Evolutionary conservation across 441 rosid genomes (phyloP).

Genomic region (Erysimum pusillum): DNA sequence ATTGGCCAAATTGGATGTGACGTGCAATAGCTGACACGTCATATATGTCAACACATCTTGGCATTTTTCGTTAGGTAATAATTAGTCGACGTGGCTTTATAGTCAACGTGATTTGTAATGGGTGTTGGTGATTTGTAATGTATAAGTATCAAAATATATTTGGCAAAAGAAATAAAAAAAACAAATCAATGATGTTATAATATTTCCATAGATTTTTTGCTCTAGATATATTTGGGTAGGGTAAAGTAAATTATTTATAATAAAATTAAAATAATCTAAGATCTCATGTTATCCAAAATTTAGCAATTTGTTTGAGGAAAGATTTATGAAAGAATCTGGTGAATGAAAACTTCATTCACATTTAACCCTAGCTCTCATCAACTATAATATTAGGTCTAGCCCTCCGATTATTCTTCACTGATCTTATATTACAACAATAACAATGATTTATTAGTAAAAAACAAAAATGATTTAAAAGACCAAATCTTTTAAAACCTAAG

Average conservation of each 20-base stretch:
- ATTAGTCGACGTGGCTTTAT: no score
- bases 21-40: conserved; percentile 34
- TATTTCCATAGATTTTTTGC: not conserved
- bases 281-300: no score
- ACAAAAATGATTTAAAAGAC: not conserved
- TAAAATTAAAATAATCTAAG: no score
- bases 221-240: not conserved
- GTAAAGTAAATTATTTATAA: no score
- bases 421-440: not conserved
- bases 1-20: conserved; percentile 32
- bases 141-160: not conserved
- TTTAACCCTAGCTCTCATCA: not conserved
- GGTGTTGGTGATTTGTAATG: not conserved
- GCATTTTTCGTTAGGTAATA: conserved; percentile 11
- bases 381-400: no score
- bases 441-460: not conserved
- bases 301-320: no score
- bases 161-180: not conserved
- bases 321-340: no score
- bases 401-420: not conserved
- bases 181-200: not conserved
- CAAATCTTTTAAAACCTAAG: not conserved
- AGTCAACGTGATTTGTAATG: not conserved
- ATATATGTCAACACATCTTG: conserved; percentile 4
- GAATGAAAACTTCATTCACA: not conserved